phyloP scores from a whole-genome alignment of 495 filamentous ascomycete species.

The Talaromyces nanjingensis region DNA sequence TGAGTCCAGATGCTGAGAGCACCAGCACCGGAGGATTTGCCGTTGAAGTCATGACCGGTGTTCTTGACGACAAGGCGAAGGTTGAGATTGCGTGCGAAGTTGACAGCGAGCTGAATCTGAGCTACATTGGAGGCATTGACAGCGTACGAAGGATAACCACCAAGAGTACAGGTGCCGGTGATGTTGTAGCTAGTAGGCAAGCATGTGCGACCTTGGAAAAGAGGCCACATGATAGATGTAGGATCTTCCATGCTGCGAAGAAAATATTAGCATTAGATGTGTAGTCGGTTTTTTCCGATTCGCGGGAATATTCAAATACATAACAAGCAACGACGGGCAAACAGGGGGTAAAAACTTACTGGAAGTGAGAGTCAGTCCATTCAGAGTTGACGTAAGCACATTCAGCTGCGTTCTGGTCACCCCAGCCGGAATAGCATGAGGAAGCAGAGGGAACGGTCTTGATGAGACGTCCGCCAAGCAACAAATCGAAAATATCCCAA shows the following conservation, averaged over 20 bases:
- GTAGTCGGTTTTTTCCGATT: background rate
- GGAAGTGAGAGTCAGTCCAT: constrained; percentile 18
- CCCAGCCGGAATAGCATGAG: constrained; percentile 44
- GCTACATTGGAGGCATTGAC: constrained; percentile 49
- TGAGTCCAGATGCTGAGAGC: constrained; percentile 56
- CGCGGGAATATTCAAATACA: too few species aligned
- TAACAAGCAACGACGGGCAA: background rate
- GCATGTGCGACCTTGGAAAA: constrained; percentile 34
- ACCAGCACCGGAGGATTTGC: constrained; percentile 50
- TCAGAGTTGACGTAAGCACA: constrained; percentile 21
- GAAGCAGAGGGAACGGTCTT: constrained; percentile 49
- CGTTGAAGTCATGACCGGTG: constrained; percentile 62
- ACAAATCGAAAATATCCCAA: constrained; percentile 38
- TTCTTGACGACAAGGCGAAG: constrained; percentile 60
- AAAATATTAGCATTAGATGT: constrained; percentile 3
- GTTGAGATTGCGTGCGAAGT: constrained; percentile 54
- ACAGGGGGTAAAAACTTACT: constrained; percentile 15
- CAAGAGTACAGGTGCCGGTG: constrained; percentile 42
- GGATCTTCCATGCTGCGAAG: constrained; percentile 23
- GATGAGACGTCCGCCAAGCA: constrained; percentile 46
- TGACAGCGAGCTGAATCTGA: constrained; percentile 52
- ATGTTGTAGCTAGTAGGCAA: constrained; percentile 21
- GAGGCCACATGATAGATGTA: constrained; percentile 38
- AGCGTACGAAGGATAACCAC: constrained; percentile 51
- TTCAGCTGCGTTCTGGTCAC: constrained; percentile 34